A percentile compares a stretch with the other conserved stretches of the same genome.
Conservation (phyloP, 2,329 filamentous ascomycete species). For the Pseudopithomyces maydicus region DNA sequence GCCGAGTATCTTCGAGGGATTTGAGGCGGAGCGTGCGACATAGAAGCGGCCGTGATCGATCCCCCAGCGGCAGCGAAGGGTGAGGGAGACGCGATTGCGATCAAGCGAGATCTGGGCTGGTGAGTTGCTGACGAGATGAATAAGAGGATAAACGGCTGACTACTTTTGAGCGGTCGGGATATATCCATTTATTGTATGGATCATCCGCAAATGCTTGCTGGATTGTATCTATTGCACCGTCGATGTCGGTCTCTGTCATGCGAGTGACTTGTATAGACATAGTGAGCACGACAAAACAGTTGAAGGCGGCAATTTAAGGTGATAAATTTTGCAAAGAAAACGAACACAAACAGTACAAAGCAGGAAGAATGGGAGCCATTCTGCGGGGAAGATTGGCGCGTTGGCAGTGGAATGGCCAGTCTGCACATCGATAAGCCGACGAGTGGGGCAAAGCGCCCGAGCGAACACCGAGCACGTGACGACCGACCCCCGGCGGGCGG, state of each 20-base stretch:
- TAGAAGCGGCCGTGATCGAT: slow-evolving; percentile 72
- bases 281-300: slow-evolving; percentile 11
- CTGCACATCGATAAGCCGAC: slow-evolving; percentile 10
- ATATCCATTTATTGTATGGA: slow-evolving; percentile 71
- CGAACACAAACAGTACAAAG: neutral
- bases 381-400: slow-evolving; percentile 12
- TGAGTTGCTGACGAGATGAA: slow-evolving; percentile 3
- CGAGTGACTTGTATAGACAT: slow-evolving; percentile 60
- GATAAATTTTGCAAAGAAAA: neutral
- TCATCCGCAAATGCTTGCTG: slow-evolving; percentile 70
- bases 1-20: slow-evolving; percentile 62
- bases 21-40: slow-evolving; percentile 66
- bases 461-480: slow-evolving; percentile 10
- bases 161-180: slow-evolving; percentile 62
- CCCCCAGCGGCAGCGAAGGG: slow-evolving; percentile 71
- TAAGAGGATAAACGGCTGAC: slow-evolving; percentile 10
- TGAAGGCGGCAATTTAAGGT: slow-evolving; percentile 2
- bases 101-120: slow-evolving; percentile 59
- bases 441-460: slow-evolving; percentile 7
- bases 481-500: neutral
- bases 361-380: slow-evolving; percentile 11
- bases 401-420: slow-evolving; percentile 1
- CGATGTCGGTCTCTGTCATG: slow-evolving; percentile 64
- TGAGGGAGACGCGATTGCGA: slow-evolving; percentile 67
- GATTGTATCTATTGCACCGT: slow-evolving; percentile 67